phyloP scores from a whole-genome alignment of 805 yeast species.

The Ogataea polymorpha region DNA sequence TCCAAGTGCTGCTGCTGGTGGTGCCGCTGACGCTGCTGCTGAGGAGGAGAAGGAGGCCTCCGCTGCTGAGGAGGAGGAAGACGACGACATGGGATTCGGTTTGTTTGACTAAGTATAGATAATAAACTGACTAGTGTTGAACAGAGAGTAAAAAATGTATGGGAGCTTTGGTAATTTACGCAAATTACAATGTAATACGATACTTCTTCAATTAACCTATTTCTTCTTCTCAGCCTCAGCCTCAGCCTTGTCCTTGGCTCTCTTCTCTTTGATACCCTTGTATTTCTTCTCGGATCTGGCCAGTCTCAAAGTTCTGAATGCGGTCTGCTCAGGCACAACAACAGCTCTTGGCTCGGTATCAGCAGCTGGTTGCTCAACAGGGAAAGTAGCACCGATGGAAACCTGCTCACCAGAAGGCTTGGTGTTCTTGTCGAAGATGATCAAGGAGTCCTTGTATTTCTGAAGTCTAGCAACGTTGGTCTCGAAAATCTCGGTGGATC shows the following conservation, averaged over 20 bases:
- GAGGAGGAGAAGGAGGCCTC: constrained; percentile 58
- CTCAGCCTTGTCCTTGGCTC: constrained; percentile 95
- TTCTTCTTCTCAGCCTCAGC: constrained; percentile 99
- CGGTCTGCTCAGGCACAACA: constrained; percentile 63
- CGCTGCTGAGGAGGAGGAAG: constrained; percentile 64
- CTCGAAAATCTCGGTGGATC: constrained; percentile 92
- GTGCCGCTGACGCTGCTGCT: constrained; percentile 43
- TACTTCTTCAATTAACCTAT: constrained; percentile 42
- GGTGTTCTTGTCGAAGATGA: constrained; percentile 90
- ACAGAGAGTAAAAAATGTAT: too few species aligned
- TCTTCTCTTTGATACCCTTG: constrained; percentile 96
- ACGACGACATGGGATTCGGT: constrained; percentile 90
- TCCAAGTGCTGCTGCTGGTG: constrained; percentile 45
- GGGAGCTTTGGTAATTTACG: too few species aligned
- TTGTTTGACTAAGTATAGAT: constrained; percentile 64
- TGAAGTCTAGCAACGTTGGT: constrained; percentile 93
- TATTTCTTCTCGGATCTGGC: constrained; percentile 93
- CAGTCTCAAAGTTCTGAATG: constrained; percentile 91
- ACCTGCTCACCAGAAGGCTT: constrained; percentile 79
- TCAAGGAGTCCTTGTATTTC: constrained; percentile 94
- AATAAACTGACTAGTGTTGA: background rate
- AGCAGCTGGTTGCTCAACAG: constrained; percentile 74
- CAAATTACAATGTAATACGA: constrained; percentile 1
- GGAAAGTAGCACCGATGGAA: constrained; percentile 76
- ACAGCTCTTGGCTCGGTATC: constrained; percentile 89